Base-by-base conservation (phyloP, 495 filamentous ascomycete genomes). In the Trichoderma asperelloides region DNA sequence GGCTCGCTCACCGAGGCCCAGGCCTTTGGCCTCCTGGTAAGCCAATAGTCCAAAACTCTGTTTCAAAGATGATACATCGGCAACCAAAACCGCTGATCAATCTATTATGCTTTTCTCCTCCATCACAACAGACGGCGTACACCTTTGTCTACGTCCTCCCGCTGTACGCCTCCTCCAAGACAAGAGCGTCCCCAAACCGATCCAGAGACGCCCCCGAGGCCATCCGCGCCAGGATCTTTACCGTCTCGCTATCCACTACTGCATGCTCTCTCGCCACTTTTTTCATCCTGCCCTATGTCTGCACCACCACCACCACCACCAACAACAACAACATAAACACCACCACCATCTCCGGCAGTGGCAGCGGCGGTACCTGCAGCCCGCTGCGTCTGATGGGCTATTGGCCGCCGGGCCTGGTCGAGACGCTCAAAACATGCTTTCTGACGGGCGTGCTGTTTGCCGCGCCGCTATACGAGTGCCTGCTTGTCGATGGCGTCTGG, bases 151-250 rank as follows among this genome's bases (percentile, higher is more conserved):
- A 97, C 80, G 91, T 98, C 77, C 78, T 91, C 40, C 93, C 95
- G 40, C 91, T 98, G 82, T 98, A 98, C 78, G 78, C 94, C 69
- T 95, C 88, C 27, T 71, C 85, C 7, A 80, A 85, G 37, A 95
- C 93, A 7, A 88, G 93, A 23, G 93, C 93, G 3, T 92, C 91
- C 1, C 84, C 86, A n/a, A 86, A 82, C 64, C 85, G 96, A 23
- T 89, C 90, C 65, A 88, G 95, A 67, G 94, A 98, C 84, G 86
- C 90, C 25, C 92, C 95, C 23, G 89, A 88, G 11, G 93, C 96
- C 23, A 96, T 98, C 77, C 90, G 89, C 64, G 89, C 91, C 68
- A 88, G 95, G 70, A 89, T 96, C 73, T 82, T 89, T 65, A 87
- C 87, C 55, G 95, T 96, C 71, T 87, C 84, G 3, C 66, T 88